A percentile compares a stretch with the other conserved stretches of the same genome.
These are phyloP conservation scores for Polyplosphaeria fusca DNA, from an alignment of 495 filamentous ascomycete genomes.

Conservation along the genomic window DNA sequence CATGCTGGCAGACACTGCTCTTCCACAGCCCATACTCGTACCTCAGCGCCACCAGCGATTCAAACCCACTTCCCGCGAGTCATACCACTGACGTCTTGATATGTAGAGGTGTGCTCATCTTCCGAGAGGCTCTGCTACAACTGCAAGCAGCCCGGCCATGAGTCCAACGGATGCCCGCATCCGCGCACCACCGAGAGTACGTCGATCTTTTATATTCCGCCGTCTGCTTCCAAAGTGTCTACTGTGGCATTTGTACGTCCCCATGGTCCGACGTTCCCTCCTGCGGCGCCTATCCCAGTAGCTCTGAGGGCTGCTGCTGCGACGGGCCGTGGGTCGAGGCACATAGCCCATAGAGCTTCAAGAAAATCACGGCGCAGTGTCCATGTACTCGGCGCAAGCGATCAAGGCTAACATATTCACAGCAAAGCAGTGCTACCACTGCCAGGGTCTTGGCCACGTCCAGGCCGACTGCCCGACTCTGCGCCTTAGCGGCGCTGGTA, in stretches of 20 bases:
- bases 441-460: conserved; percentile 96
- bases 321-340: too few relatives aligned
- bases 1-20: too few relatives aligned
- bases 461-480: conserved; percentile 99
- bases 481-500: conserved; percentile 75
- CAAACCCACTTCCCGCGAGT: too few relatives aligned
- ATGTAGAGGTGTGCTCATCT: conserved; percentile 88
- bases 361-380: background rate
- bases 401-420: conserved; percentile 37
- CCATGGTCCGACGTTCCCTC: too few relatives aligned
- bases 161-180: conserved; percentile 94
- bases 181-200: conserved; percentile 92
- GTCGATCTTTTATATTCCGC: conserved; percentile 23
- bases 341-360: background rate
- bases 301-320: too few relatives aligned
- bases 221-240: too few relatives aligned
- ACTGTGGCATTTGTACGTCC: too few relatives aligned
- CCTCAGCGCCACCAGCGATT: too few relatives aligned
- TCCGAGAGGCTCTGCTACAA: conserved; percentile 99
- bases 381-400: background rate
- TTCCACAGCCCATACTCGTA: too few relatives aligned
- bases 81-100: conserved; percentile 14
- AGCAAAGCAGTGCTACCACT: conserved; percentile 99
- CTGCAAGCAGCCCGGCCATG: conserved; percentile 73
- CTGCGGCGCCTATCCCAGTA: too few relatives aligned